Evolutionary conservation across 306 rosid genomes (phyloP).

Genomic region (Adenanthera pavonina): DNA sequence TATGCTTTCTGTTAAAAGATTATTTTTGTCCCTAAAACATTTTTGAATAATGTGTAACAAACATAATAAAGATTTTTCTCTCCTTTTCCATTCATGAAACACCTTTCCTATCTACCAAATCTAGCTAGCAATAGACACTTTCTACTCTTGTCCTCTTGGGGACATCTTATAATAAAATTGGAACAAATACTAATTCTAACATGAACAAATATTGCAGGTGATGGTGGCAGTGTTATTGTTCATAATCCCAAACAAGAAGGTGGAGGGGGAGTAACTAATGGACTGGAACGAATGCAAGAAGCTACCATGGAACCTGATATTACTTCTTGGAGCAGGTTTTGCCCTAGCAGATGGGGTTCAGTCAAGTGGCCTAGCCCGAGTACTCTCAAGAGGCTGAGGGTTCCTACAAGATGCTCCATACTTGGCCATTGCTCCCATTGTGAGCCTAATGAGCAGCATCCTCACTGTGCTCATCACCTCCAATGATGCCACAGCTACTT

Average conservation of each 20-base stretch:
- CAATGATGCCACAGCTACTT: slow-evolving; percentile 84
- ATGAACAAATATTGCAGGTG: slow-evolving; percentile 48
- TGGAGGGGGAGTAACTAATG: slow-evolving; percentile 80
- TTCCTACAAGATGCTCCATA: slow-evolving; percentile 72
- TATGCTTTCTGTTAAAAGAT: too few relatives aligned
- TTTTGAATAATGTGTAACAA: too few relatives aligned
- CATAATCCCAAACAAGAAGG: slow-evolving; percentile 86
- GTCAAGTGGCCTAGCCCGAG: slow-evolving; percentile 74
- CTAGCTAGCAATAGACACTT: too few relatives aligned
- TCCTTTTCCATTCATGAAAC: too few relatives aligned
- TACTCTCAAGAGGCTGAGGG: slow-evolving; percentile 55
- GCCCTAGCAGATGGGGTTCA: slow-evolving; percentile 89
- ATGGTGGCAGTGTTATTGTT: slow-evolving; percentile 76
- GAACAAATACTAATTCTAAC: too few relatives aligned
- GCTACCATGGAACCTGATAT: slow-evolving; percentile 83
- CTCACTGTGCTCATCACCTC: slow-evolving; percentile 82
- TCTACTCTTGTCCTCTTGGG: background rate
- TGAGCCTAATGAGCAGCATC: slow-evolving; percentile 66
- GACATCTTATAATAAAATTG: too few relatives aligned
- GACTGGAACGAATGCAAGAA: slow-evolving; percentile 91
- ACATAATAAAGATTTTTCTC: too few relatives aligned
- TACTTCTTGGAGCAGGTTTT: slow-evolving; percentile 87
- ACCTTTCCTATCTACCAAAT: too few relatives aligned
- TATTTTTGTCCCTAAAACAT: too few relatives aligned
- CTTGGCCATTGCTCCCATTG: slow-evolving; percentile 72